These are phyloP conservation scores for Chlorella sp. DNA, from an alignment of 139 green algal species.

Conservation along the genomic window DNA sequence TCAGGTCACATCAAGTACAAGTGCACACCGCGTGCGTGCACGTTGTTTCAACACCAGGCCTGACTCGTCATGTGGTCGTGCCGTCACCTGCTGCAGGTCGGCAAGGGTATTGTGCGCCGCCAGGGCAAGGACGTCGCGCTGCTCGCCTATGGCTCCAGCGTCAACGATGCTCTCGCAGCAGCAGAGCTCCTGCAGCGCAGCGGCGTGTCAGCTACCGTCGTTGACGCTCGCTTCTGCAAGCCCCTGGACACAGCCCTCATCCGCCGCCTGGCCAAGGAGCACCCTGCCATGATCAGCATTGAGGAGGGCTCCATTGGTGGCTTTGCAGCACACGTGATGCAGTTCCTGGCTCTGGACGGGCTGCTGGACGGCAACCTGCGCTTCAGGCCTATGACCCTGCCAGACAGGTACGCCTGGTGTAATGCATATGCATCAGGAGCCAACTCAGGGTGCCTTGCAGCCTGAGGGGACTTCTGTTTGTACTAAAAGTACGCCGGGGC, in stretches of 20 bases:
- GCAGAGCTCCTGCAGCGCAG: slow-evolving; percentile 74
- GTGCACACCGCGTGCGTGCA: too few species aligned
- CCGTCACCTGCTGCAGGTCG: too few species aligned
- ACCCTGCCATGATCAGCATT: slow-evolving; percentile 89
- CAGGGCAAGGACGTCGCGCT: slow-evolving; percentile 86
- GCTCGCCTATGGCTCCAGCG: slow-evolving; percentile 85
- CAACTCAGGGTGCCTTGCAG: too few species aligned
- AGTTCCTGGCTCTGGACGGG: slow-evolving; percentile 83
- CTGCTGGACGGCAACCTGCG: slow-evolving; percentile 91
- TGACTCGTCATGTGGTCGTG: too few species aligned
- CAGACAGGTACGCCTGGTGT: too few species aligned
- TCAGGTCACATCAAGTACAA: too few species aligned
- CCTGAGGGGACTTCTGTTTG: too few species aligned
- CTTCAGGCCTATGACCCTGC: slow-evolving; percentile 92
- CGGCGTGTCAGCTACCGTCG: slow-evolving; percentile 82
- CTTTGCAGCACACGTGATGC: slow-evolving; percentile 92
- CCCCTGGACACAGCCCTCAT: slow-evolving; percentile 83
- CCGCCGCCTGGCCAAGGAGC: slow-evolving; percentile 66
- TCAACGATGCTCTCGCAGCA: slow-evolving; percentile 81
- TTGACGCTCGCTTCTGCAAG: slow-evolving; percentile 98
- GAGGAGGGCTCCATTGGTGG: slow-evolving; percentile 96
- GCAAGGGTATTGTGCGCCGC: slow-evolving; percentile 78
- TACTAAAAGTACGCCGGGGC: too few species aligned
- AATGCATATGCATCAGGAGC: too few species aligned
- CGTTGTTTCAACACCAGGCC: too few species aligned